These are phyloP conservation scores for Cornus kousa DNA, from an alignment of 148 eudicot genomes.

Conservation along the genomic window DNA sequence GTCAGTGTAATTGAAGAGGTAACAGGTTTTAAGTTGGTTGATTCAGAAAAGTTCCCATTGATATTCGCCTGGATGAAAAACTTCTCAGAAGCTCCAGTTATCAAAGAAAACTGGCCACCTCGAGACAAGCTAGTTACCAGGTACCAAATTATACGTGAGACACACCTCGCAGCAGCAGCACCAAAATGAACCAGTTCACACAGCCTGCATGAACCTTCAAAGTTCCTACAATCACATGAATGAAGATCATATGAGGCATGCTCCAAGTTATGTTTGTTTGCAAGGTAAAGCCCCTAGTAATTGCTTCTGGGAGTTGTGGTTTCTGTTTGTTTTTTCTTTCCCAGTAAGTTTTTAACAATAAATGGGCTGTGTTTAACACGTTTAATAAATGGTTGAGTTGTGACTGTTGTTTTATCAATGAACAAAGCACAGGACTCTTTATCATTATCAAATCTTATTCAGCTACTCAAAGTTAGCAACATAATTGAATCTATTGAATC, in stretches of 20 bases:
- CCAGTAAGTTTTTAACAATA: too few species aligned
- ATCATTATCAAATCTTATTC: not conserved
- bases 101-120: constrained; percentile 23
- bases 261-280: not conserved
- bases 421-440: not conserved
- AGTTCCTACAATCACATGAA: not conserved
- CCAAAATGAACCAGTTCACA: constrained; percentile 1
- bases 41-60: constrained; percentile 15
- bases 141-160: constrained; percentile 7
- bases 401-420: not conserved
- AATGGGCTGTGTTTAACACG: not conserved
- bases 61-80: constrained; percentile 8
- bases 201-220: not conserved
- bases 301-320: not conserved
- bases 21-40: constrained; percentile 5
- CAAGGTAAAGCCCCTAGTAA: not conserved
- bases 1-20: constrained; percentile 9
- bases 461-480: not conserved
- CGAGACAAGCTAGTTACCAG: constrained; percentile 16
- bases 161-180: not conserved
- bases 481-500: not conserved
- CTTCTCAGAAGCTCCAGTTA: constrained; percentile 14
- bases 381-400: too few species aligned
- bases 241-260: not conserved
- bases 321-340: not conserved